These are phyloP conservation scores for Naganishia sp. DNA, from an alignment of 1,284 basidiomycete genomes.

Conservation along the genomic window DNA sequence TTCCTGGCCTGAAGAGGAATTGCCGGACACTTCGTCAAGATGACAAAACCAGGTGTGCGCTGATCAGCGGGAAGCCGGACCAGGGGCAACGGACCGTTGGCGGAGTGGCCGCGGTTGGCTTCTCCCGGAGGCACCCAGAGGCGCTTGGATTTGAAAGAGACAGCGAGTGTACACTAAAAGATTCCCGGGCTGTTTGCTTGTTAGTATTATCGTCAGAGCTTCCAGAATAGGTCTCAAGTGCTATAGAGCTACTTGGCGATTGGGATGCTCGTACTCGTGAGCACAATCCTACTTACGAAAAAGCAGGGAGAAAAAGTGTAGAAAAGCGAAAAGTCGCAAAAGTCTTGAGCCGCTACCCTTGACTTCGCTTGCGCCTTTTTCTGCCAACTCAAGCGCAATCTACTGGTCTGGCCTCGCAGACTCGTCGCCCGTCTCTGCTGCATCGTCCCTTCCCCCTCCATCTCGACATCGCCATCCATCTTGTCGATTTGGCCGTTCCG, in stretches of 20 bases:
- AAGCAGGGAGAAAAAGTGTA: neutral
- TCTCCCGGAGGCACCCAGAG: neutral
- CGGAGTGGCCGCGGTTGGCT: neutral
- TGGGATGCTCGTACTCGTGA: too few species aligned
- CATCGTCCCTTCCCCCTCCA: conserved; percentile 14
- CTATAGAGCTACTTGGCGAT: too few species aligned
- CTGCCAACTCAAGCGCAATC: neutral
- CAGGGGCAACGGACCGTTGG: too few species aligned
- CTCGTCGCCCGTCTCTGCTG: neutral
- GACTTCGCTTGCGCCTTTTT: neutral
- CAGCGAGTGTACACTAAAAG: neutral
- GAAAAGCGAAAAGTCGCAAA: conserved; percentile 7
- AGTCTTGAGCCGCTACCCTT: neutral
- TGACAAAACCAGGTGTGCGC: neutral
- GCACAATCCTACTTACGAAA: neutral
- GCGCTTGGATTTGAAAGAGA: conserved; percentile 16
- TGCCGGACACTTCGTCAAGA: neutral
- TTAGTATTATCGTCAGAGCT: too few species aligned
- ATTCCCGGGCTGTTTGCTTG: neutral
- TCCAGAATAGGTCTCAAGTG: too few species aligned
- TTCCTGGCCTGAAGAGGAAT: neutral
- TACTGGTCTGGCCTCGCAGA: neutral
- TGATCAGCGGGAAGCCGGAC: neutral
- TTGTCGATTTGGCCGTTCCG: conserved; percentile 6
- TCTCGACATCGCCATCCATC: conserved; percentile 4